These are phyloP conservation scores for Saccharomycopsis phalli DNA, from an alignment of 1,139 yeast genomes.

Conservation along the genomic window DNA sequence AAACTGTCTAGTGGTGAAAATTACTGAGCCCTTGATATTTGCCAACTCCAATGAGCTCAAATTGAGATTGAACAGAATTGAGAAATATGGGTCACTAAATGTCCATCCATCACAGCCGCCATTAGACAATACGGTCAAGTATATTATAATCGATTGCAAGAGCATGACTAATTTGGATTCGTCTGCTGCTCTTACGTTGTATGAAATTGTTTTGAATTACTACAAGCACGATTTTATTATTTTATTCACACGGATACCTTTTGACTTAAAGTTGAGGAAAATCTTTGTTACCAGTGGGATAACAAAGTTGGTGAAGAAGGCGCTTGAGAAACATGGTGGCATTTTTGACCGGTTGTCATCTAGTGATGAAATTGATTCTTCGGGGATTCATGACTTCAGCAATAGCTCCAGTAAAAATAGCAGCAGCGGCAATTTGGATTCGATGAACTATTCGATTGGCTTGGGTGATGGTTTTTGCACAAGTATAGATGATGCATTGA, in stretches of 20 bases:
- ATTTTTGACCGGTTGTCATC: not conserved
- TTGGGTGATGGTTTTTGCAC: constrained; percentile 22
- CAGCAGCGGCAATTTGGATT: constrained; percentile 2
- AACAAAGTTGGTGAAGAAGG: constrained; percentile 10
- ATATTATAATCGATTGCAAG: constrained; percentile 43
- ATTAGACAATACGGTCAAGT: constrained; percentile 33
- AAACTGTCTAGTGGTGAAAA: constrained; percentile 78
- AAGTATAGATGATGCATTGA: constrained; percentile 25
- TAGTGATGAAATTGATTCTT: not conserved
- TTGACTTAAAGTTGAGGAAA: constrained; percentile 12
- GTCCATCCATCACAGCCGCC: constrained; percentile 63
- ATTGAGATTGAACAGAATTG: constrained; percentile 65
- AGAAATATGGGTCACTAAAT: constrained; percentile 72
- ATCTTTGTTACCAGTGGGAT: constrained; percentile 14
- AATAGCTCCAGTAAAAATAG: not conserved
- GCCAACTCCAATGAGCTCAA: constrained; percentile 83
- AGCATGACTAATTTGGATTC: constrained; percentile 16
- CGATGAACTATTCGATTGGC: constrained; percentile 6
- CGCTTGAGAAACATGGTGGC: constrained; percentile 7
- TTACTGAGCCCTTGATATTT: constrained; percentile 89
- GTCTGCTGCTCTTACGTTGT: constrained; percentile 15
- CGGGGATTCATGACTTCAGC: not conserved
- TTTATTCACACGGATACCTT: constrained; percentile 17
- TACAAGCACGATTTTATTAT: constrained; percentile 9
- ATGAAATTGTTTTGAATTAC: constrained; percentile 16